Evolutionary conservation across 768 basidiomycete genomes (phyloP).

Genomic region (Leccinum disarticulatum): DNA sequence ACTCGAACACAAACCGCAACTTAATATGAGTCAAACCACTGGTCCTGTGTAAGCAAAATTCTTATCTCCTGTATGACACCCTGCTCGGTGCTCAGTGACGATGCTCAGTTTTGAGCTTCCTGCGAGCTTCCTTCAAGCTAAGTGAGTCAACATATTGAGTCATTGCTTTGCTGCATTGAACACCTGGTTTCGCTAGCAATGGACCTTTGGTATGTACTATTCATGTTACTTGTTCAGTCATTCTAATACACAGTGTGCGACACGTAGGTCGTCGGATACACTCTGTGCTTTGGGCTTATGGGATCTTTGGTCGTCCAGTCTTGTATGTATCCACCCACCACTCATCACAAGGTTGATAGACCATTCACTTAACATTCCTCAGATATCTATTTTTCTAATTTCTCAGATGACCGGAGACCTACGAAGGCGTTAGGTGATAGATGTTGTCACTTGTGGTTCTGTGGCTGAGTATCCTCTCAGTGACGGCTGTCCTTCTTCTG

Average conservation of each 20-base stretch:
- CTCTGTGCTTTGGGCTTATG: conserved; percentile 13
- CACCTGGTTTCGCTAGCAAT: neutral
- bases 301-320: conserved; percentile 6
- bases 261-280: conserved; percentile 16
- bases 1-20: neutral
- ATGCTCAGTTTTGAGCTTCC: too few relatives aligned
- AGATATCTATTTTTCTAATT: neutral
- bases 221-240: neutral
- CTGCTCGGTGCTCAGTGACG: too few relatives aligned
- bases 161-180: neutral
- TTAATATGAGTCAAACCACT: too few relatives aligned
- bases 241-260: neutral
- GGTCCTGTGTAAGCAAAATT: too few relatives aligned
- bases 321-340: too few relatives aligned
- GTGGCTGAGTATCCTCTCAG: neutral
- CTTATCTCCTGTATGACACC: too few relatives aligned
- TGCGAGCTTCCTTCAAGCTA: too few relatives aligned
- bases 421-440: neutral
- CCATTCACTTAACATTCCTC: neutral
- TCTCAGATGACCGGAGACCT: neutral
- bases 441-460: neutral
- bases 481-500: neutral
- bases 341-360: neutral
- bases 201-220: neutral
- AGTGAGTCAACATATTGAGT: neutral